Evolutionary conservation across 1,284 basidiomycete genomes (phyloP).

Genomic region (Tylopilus sp.): DNA sequence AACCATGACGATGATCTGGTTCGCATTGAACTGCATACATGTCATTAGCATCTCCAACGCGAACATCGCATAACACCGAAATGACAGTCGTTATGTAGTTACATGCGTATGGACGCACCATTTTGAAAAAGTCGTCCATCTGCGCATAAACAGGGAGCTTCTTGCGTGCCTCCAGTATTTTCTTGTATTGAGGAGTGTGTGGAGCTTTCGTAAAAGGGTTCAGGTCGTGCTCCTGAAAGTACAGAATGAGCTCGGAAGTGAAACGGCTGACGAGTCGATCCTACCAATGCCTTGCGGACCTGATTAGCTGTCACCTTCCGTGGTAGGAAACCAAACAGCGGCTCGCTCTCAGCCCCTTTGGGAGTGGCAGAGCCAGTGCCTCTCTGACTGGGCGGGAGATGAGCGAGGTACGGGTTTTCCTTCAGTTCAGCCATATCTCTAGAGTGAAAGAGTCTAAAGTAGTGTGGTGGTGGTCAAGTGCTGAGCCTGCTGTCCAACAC

Average conservation of each 20-base stretch:
- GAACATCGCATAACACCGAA: slow-evolving; percentile 34
- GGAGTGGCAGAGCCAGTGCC: slow-evolving; percentile 17
- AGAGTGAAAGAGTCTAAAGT: neutral
- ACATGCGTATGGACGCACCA: slow-evolving; percentile 66
- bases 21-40: slow-evolving; percentile 64
- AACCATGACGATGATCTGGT: slow-evolving; percentile 92
- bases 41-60: slow-evolving; percentile 13
- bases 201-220: slow-evolving; percentile 89
- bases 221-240: slow-evolving; percentile 66
- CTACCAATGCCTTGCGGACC: slow-evolving; percentile 70
- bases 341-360: slow-evolving; percentile 41
- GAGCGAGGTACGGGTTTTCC: slow-evolving; percentile 60
- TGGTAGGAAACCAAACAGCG: slow-evolving; percentile 76
- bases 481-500: neutral
- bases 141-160: slow-evolving; percentile 90
- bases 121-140: slow-evolving; percentile 88
- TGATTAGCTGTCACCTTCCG: slow-evolving; percentile 72
- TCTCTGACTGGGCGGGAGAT: slow-evolving; percentile 37
- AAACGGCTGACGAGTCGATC: slow-evolving; percentile 19
- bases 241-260: neutral
- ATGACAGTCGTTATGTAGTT: slow-evolving; percentile 30
- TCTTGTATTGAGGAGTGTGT: slow-evolving; percentile 78
- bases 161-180: slow-evolving; percentile 82
- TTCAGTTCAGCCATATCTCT: slow-evolving; percentile 16
- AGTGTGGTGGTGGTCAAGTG: slow-evolving; percentile 7